Conservation (phyloP, 1,139 yeast genomes). For the Debaryomyces nepalensis region DNA sequence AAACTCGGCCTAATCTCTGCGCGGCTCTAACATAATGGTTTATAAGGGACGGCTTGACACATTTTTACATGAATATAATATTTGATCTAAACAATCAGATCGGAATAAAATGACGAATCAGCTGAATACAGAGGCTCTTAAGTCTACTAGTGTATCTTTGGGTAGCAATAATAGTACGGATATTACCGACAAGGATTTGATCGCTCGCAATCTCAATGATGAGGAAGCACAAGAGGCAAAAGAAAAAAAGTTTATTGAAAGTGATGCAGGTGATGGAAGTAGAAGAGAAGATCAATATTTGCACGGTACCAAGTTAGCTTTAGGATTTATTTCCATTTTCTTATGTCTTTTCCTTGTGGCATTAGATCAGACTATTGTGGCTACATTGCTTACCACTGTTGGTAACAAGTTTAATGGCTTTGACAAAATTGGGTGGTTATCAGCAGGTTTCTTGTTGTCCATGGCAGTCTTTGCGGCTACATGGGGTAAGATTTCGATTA, state of each 20-base stretch:
- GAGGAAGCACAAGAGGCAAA: constrained; percentile 6
- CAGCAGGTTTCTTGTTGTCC: constrained; percentile 34
- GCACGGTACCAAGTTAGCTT: constrained; percentile 30
- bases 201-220: background rate
- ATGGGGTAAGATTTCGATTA: constrained; percentile 49
- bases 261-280: constrained; percentile 51
- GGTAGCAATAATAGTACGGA: constrained; percentile 1
- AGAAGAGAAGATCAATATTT: constrained; percentile 43
- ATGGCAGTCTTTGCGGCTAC: constrained; percentile 41
- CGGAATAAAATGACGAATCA: constrained; percentile 5
- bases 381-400: constrained; percentile 40
- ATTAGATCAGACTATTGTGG: constrained; percentile 47
- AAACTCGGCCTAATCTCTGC: too few species aligned
- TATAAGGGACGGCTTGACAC: too few species aligned
- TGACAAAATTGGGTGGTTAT: constrained; percentile 33
- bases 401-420: constrained; percentile 40
- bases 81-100: too few species aligned
- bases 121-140: background rate
- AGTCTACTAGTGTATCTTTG: background rate
- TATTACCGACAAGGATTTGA: background rate
- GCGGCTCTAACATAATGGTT: too few species aligned
- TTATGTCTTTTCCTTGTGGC: constrained; percentile 42
- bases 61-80: too few species aligned
- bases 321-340: constrained; percentile 34
- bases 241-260: constrained; percentile 27